Percentiles rank a stretch among this genome's conserved stretches.
phyloP scores from a whole-genome alignment of 345 rosid species.

The Arabis alpina region DNA sequence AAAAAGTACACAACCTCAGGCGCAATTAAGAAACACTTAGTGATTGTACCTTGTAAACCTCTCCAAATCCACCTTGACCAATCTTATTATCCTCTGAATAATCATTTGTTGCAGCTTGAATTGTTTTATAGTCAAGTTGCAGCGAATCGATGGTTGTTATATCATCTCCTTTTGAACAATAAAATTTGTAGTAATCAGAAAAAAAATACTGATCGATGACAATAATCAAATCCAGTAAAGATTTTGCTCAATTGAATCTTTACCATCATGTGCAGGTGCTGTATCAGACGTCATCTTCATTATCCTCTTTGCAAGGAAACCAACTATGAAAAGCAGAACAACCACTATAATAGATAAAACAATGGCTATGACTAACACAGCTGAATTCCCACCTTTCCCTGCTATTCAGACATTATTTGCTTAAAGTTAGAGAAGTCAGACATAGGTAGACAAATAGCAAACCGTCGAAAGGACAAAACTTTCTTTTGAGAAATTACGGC shows the following conservation, averaged over 20 bases:
- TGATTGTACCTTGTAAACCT: constrained; percentile 45
- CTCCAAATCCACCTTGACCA: constrained; percentile 76
- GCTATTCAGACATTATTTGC: constrained; percentile 21
- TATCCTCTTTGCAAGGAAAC: constrained; percentile 43
- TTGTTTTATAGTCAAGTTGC: constrained; percentile 49
- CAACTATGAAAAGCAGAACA: constrained; percentile 41
- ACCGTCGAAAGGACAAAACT: not conserved
- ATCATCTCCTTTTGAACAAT: constrained; percentile 42
- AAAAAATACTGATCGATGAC: not conserved
- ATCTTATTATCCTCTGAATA: constrained; percentile 56
- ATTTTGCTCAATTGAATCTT: not conserved
- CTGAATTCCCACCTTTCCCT: constrained; percentile 42
- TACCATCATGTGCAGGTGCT: constrained; percentile 45
- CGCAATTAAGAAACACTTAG: too few species aligned
- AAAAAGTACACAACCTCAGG: too few species aligned
- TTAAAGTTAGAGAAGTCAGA: not conserved
- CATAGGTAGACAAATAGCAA: too few species aligned
- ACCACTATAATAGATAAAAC: constrained; percentile 37
- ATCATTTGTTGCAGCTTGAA: constrained; percentile 53
- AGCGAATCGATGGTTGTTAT: constrained; percentile 49
- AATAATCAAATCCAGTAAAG: not conserved
- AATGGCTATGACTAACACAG: constrained; percentile 44
- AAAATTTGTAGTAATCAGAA: not conserved
- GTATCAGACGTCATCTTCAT: constrained; percentile 29
- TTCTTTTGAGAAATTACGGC: too few species aligned